Evolutionary conservation across 768 basidiomycete species (phyloP).

Genomic region (Pholiota conissans): DNA sequence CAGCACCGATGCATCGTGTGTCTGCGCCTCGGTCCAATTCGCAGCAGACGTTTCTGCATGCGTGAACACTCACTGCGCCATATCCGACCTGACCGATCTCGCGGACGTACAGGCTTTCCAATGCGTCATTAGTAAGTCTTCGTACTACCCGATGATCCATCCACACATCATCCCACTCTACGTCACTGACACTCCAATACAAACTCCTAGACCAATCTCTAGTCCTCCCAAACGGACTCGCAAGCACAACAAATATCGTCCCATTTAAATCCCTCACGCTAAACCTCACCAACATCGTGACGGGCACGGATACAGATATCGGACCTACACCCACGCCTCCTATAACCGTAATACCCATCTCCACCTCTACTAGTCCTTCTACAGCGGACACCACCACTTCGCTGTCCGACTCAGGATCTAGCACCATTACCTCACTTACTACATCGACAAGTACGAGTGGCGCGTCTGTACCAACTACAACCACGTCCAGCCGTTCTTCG

Average conservation of each 20-base stretch:
- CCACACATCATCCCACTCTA: not conserved
- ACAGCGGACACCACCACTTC: constrained; percentile 5
- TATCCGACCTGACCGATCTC: constrained; percentile 17
- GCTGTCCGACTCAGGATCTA: not conserved
- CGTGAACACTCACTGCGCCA: constrained; percentile 16
- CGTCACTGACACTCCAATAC: constrained; percentile 12
- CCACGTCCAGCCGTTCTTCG: not conserved
- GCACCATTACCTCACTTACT: constrained; percentile 6
- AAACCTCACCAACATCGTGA: constrained; percentile 5
- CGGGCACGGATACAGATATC: not conserved
- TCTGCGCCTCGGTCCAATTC: constrained; percentile 24
- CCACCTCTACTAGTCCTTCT: constrained; percentile 5
- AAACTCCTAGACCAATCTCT: too few relatives aligned
- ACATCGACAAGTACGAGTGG: too few relatives aligned
- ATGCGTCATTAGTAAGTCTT: constrained; percentile 16
- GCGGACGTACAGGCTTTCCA: constrained; percentile 17
- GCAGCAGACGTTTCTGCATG: constrained; percentile 19
- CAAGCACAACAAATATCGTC: constrained; percentile 11
- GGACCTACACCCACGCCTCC: not conserved
- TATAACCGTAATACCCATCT: not conserved
- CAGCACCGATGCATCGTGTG: constrained; percentile 21
- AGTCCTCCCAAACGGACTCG: constrained; percentile 14
- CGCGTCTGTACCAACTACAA: not conserved
- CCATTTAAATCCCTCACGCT: too few relatives aligned
- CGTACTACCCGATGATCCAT: not conserved